Percentiles rank a stretch among this genome's conserved stretches.
Evolutionary conservation across 2,329 filamentous ascomycete genomes (phyloP).

Genomic region (Lithohypha guttulata): DNA sequence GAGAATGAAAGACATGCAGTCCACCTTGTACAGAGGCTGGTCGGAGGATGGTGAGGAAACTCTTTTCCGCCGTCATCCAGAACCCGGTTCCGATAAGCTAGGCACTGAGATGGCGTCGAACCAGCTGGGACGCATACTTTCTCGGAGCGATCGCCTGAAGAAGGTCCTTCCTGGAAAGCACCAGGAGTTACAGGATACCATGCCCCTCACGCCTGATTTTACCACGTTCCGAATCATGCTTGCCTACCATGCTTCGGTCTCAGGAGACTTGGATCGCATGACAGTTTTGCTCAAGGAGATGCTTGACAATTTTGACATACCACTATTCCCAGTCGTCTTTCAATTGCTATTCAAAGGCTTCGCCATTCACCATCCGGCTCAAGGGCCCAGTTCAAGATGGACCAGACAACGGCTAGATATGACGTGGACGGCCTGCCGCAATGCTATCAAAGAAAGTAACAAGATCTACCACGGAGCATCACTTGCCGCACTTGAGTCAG

Average conservation of each 20-base stretch:
- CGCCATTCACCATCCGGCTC: constrained; percentile 54
- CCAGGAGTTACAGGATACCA: constrained; percentile 53
- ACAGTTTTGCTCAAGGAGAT: constrained; percentile 69
- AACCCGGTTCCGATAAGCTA: constrained; percentile 30
- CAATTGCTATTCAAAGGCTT: constrained; percentile 77
- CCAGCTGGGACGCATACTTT: constrained; percentile 38
- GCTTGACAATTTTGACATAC: constrained; percentile 52
- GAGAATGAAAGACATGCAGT: constrained; percentile 62
- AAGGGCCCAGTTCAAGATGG: constrained; percentile 54
- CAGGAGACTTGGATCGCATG: constrained; percentile 63
- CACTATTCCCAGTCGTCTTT: constrained; percentile 66
- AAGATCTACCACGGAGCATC: not conserved
- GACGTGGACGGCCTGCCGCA: constrained; percentile 56
- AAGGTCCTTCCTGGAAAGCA: constrained; percentile 43
- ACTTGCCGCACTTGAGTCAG: not conserved
- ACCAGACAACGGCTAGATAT: constrained; percentile 55
- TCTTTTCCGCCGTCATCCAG: constrained; percentile 20
- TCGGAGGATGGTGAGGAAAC: constrained; percentile 24
- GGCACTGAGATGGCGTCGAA: constrained; percentile 31
- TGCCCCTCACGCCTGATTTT: constrained; percentile 61
- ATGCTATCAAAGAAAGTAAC: constrained; percentile 24
- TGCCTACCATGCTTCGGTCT: constrained; percentile 56
- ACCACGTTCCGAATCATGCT: constrained; percentile 72
- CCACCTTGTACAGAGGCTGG: constrained; percentile 26
- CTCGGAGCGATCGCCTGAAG: constrained; percentile 33